phyloP scores from a whole-genome alignment of 257 asterid genomes.

The Salvia hispanica region DNA sequence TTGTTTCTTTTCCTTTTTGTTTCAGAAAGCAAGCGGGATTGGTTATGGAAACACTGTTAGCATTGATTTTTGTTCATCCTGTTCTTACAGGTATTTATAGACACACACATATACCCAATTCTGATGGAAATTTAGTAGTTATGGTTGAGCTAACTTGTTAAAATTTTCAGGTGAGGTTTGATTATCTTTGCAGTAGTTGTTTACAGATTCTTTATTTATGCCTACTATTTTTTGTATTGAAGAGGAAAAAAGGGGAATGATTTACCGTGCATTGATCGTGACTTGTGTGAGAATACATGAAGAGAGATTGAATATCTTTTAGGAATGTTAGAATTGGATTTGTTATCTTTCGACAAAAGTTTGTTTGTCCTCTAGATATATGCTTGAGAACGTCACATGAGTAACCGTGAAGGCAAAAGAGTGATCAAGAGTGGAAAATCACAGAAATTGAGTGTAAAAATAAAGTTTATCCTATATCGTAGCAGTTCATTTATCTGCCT shows the following conservation, averaged over 20 bases:
- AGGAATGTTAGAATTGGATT: neutral
- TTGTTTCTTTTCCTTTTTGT: conserved; percentile 25
- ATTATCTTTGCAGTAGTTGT: neutral
- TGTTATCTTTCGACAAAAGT: neutral
- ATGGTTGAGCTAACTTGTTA: neutral
- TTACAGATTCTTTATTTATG: conserved; percentile 5
- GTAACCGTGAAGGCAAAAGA: neutral
- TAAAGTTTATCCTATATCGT: neutral
- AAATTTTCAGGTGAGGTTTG: neutral
- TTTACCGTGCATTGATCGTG: neutral
- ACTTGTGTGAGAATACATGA: neutral
- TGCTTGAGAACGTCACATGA: neutral
- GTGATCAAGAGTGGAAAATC: neutral
- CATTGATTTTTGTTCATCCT: conserved; percentile 88
- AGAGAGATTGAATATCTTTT: conserved; percentile 1
- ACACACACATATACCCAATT: neutral
- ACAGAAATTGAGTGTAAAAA: conserved; percentile 6
- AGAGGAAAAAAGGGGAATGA: neutral
- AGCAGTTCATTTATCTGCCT: conserved; percentile 11
- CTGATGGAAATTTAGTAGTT: neutral
- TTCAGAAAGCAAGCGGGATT: conserved; percentile 64
- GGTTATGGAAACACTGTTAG: conserved; percentile 81
- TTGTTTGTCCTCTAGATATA: neutral
- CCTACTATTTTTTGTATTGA: conserved; percentile 18
- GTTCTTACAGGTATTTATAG: conserved; percentile 71